Conservation (phyloP, 768 basidiomycete genomes). For the Mycena maculata region DNA sequence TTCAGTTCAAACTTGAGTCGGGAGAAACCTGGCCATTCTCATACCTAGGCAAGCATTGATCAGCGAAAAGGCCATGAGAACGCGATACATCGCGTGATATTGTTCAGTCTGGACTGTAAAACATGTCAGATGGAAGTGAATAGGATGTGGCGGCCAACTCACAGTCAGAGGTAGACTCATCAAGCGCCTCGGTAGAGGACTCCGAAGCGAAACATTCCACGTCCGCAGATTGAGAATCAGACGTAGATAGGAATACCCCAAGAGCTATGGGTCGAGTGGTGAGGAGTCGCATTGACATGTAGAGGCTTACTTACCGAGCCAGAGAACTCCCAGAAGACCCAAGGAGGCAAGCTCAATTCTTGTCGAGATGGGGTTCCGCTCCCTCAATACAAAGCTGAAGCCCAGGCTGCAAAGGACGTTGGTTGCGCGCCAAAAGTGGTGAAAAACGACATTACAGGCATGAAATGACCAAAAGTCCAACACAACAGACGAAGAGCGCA, state of each 20-base stretch:
- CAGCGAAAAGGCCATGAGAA: slow-evolving; percentile 82
- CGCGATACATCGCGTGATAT: slow-evolving; percentile 90
- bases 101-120: slow-evolving; percentile 81
- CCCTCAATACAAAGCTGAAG: slow-evolving; percentile 71
- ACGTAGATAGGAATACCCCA: slow-evolving; percentile 76
- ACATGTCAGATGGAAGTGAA: slow-evolving; percentile 27
- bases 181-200: slow-evolving; percentile 60
- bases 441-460: slow-evolving; percentile 62
- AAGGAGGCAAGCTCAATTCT: slow-evolving; percentile 79
- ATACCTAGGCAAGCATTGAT: slow-evolving; percentile 79
- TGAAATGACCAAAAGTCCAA: slow-evolving; percentile 74
- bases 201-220: slow-evolving; percentile 82
- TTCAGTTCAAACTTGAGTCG: neutral
- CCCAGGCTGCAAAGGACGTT: slow-evolving; percentile 59
- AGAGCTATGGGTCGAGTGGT: slow-evolving; percentile 62
- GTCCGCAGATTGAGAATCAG: slow-evolving; percentile 82
- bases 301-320: slow-evolving; percentile 69
- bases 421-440: slow-evolving; percentile 3
- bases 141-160: slow-evolving; percentile 45
- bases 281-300: slow-evolving; percentile 27
- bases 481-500: slow-evolving; percentile 82
- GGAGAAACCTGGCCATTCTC: slow-evolving; percentile 37
- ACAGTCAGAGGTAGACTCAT: slow-evolving; percentile 74
- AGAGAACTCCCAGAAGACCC: slow-evolving; percentile 78
- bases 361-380: slow-evolving; percentile 83